A percentile compares a stretch with the other conserved stretches of the same genome.
phyloP scores from a whole-genome alignment of 108 stramenopile genomes.

The Ochromonas danica region DNA sequence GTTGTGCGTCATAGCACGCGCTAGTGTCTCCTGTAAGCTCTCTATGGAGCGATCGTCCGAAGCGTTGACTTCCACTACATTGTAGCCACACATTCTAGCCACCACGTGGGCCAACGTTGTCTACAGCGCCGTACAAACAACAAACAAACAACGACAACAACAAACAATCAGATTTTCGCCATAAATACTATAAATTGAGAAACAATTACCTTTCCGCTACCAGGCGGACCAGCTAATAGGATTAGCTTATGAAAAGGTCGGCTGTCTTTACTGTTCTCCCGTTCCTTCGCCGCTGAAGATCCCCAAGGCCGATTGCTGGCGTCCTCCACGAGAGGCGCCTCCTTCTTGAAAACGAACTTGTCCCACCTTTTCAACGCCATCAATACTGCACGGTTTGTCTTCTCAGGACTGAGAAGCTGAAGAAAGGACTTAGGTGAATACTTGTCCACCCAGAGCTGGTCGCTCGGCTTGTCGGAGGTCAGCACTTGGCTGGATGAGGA shows the following conservation, averaged over 20 bases:
- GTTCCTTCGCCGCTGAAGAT: too few species aligned
- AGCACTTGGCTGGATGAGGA: too few species aligned
- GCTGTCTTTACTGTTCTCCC: too few species aligned
- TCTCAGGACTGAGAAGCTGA: constrained; percentile 83
- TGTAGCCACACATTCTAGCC: constrained; percentile 81
- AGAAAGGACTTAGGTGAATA: constrained; percentile 79
- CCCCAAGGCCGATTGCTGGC: too few species aligned
- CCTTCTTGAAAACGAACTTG: constrained; percentile 84
- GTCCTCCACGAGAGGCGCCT: too few species aligned
- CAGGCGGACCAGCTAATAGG: constrained; percentile 84
- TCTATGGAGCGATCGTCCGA: constrained; percentile 86
- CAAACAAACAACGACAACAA: too few species aligned
- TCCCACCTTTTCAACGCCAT: constrained; percentile 83
- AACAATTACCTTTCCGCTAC: constrained; percentile 72
- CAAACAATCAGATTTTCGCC: too few species aligned
- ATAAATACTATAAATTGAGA: too few species aligned
- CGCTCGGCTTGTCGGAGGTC: too few species aligned
- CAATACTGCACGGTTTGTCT: constrained; percentile 87
- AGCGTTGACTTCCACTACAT: constrained; percentile 90
- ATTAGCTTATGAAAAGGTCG: constrained; percentile 74
- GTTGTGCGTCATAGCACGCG: constrained; percentile 61
- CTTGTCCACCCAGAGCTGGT: constrained; percentile 55
- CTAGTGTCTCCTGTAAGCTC: constrained; percentile 71
- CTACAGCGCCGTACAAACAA: constrained; percentile 7
- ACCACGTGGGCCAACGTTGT: constrained; percentile 93